Evolutionary conservation across 1,284 basidiomycete genomes (phyloP).

Genomic region (Testicularia cyperi): DNA sequence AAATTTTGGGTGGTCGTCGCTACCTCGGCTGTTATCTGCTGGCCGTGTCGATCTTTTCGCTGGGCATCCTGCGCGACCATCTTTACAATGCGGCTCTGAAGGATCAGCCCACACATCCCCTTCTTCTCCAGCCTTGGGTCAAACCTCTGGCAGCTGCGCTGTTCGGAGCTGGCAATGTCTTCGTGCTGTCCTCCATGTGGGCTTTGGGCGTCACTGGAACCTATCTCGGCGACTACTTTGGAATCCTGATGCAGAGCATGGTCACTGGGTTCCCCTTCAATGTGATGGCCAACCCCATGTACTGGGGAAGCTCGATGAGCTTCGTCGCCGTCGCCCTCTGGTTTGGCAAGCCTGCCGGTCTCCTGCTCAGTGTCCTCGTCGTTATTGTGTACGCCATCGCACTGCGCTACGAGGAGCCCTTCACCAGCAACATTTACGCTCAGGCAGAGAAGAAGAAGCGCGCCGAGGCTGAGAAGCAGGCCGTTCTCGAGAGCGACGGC

Average conservation of each 20-base stretch:
- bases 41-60: slow-evolving; percentile 68
- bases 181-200: slow-evolving; percentile 83
- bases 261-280: slow-evolving; percentile 89
- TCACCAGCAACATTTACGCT: slow-evolving; percentile 55
- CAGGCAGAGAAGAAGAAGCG: slow-evolving; percentile 49
- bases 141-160: slow-evolving; percentile 70
- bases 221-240: slow-evolving; percentile 90
- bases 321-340: slow-evolving; percentile 57
- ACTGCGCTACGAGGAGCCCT: slow-evolving; percentile 56
- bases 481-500: slow-evolving; percentile 25
- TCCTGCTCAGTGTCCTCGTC: slow-evolving; percentile 55
- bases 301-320: slow-evolving; percentile 62
- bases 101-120: slow-evolving; percentile 68
- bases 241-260: slow-evolving; percentile 87
- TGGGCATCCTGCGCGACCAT: slow-evolving; percentile 36
- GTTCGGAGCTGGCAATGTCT: slow-evolving; percentile 65
- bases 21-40: slow-evolving; percentile 84
- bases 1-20: slow-evolving; percentile 43
- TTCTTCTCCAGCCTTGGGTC: slow-evolving; percentile 66
- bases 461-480: slow-evolving; percentile 20
- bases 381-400: slow-evolving; percentile 51
- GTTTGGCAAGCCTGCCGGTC: slow-evolving; percentile 57
- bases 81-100: slow-evolving; percentile 70
- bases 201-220: slow-evolving; percentile 83
- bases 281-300: slow-evolving; percentile 90